Conservation (phyloP, 148 eudicot genomes). For the Suaeda aralocaspica region DNA sequence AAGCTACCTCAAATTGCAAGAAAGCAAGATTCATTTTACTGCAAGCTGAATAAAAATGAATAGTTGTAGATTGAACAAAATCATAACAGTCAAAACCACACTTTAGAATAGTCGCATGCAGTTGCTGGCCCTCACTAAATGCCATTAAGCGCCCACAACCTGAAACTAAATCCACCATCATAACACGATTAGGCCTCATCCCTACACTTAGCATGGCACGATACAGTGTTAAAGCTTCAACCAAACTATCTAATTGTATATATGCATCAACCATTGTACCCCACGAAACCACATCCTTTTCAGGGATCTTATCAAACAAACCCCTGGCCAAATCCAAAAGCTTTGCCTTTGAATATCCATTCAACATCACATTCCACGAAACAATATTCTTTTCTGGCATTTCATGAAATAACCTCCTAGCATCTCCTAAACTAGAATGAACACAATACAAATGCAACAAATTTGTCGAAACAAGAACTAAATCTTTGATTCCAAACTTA, state of each 20-base stretch:
- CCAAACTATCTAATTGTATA: slow-evolving; percentile 42
- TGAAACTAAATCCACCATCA: slow-evolving; percentile 70
- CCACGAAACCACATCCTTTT: slow-evolving; percentile 76
- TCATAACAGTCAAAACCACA: slow-evolving; percentile 53
- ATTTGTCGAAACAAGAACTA: slow-evolving; percentile 63
- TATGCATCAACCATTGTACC: slow-evolving; percentile 74
- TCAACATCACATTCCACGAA: slow-evolving; percentile 87
- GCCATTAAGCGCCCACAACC: slow-evolving; percentile 58
- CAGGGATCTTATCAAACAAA: slow-evolving; percentile 60
- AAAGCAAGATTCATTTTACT: slow-evolving; percentile 44
- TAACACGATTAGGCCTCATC: slow-evolving; percentile 62
- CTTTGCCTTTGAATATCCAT: slow-evolving; percentile 71
- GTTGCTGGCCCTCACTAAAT: slow-evolving; percentile 59
- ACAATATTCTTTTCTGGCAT: slow-evolving; percentile 69
- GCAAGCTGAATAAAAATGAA: slow-evolving; percentile 78
- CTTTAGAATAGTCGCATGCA: slow-evolving; percentile 53
- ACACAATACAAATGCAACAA: slow-evolving; percentile 61
- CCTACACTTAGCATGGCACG: slow-evolving; percentile 47
- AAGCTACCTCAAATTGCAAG: slow-evolving; percentile 61
- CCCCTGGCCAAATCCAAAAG: slow-evolving; percentile 48
- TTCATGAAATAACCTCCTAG: slow-evolving; percentile 51
- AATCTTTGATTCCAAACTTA: slow-evolving; percentile 53
- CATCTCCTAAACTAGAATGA: slow-evolving; percentile 46
- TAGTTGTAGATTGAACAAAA: slow-evolving; percentile 67
- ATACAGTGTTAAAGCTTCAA: slow-evolving; percentile 62